phyloP scores from a whole-genome alignment of 441 rosid species.

The Pelargonium cotyledonis region DNA sequence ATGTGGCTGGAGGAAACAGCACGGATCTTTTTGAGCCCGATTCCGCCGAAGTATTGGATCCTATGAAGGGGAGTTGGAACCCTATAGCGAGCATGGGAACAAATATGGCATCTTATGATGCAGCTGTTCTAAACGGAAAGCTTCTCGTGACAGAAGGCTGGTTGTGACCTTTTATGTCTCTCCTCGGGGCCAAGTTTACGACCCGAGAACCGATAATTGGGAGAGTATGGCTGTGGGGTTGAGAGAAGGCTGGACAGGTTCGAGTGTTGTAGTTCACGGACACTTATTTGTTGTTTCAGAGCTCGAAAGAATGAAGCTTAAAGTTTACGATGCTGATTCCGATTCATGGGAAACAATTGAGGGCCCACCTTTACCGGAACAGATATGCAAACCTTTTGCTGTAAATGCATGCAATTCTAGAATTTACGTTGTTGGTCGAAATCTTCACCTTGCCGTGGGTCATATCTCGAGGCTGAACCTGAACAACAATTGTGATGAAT shows the following conservation, averaged over 20 bases:
- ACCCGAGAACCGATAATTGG: conserved; percentile 64
- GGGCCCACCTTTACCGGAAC: conserved; percentile 76
- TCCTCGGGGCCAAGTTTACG: conserved; percentile 84
- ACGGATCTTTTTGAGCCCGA: conserved; percentile 62
- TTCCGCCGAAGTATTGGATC: conserved; percentile 71
- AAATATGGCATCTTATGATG: conserved; percentile 74
- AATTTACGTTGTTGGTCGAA: conserved; percentile 70
- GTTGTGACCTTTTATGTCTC: conserved; percentile 91
- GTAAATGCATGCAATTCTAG: conserved; percentile 51
- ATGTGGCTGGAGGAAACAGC: conserved; percentile 84
- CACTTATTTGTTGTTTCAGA: conserved; percentile 75
- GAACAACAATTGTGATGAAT: conserved; percentile 19
- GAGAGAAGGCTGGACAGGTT: conserved; percentile 93
- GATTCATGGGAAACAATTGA: conserved; percentile 74
- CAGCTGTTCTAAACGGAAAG: conserved; percentile 79
- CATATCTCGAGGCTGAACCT: conserved; percentile 42
- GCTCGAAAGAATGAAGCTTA: conserved; percentile 84
- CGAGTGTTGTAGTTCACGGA: conserved; percentile 68
- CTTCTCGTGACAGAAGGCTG: conserved; percentile 89
- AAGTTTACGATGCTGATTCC: conserved; percentile 52
- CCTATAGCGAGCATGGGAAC: conserved; percentile 62
- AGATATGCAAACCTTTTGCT: conserved; percentile 81
- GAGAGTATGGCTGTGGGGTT: conserved; percentile 74
- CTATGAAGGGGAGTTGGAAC: conserved; percentile 57
- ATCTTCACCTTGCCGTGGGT: conserved; percentile 72